phyloP scores from a whole-genome alignment of 352 stramenopile species.

The Pythium dissotocum region DNA sequence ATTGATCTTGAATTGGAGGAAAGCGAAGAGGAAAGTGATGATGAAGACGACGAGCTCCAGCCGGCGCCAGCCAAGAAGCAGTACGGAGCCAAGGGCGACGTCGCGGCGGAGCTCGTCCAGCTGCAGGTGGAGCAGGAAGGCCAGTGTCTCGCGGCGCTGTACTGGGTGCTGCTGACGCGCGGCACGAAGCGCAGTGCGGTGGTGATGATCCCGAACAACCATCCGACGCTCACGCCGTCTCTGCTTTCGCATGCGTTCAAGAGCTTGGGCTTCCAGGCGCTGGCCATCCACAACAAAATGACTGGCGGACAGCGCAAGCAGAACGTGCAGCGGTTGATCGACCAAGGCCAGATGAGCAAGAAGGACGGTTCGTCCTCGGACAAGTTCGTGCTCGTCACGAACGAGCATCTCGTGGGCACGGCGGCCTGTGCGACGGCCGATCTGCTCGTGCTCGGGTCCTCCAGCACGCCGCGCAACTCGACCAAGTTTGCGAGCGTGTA shows the following conservation, averaged over 20 bases:
- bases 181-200: conserved; percentile 42
- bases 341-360: conserved; percentile 1
- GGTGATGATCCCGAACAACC: conserved; percentile 45
- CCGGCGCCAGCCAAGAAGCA: conserved; percentile 2
- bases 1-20: neutral
- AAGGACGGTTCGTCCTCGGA: conserved; percentile 5
- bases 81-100: conserved; percentile 3
- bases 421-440: conserved; percentile 34
- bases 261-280: conserved; percentile 57
- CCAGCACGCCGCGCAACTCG: conserved; percentile 4
- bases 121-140: conserved; percentile 23
- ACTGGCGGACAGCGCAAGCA: conserved; percentile 51
- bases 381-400: conserved; percentile 57
- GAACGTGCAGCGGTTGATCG: conserved; percentile 44
- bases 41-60: neutral
- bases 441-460: conserved; percentile 37
- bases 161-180: conserved; percentile 63
- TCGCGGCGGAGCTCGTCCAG: conserved; percentile 12
- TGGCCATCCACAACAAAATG: conserved; percentile 78
- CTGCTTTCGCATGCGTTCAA: conserved; percentile 48
- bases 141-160: conserved; percentile 50
- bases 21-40: neutral
- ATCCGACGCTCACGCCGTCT: conserved; percentile 28
- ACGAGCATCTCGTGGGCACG: conserved; percentile 52
- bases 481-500: conserved; percentile 44